Evolutionary conservation across 2,329 filamentous ascomycete species (phyloP).

Genomic region (Drechslera avenae): DNA sequence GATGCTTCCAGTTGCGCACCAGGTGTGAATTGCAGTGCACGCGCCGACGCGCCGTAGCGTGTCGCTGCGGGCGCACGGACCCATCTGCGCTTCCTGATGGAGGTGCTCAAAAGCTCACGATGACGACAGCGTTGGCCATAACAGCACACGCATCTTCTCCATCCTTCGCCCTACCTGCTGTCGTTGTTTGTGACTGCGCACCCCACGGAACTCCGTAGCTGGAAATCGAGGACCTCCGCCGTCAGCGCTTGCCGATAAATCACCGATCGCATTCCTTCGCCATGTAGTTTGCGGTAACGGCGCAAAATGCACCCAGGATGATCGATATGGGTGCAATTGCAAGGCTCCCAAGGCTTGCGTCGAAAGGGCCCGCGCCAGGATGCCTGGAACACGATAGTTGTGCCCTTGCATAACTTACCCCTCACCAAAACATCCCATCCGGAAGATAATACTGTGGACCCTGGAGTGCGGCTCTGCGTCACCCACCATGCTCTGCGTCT

Average conservation of each 20-base stretch:
- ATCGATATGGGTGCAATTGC: neutral
- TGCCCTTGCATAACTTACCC: conserved; percentile 15
- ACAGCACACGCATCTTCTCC: neutral
- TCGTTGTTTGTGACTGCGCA: no score
- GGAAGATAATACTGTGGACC: conserved; percentile 7
- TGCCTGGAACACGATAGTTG: conserved; percentile 6
- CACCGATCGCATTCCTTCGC: neutral
- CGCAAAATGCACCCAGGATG: neutral
- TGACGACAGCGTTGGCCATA: conserved; percentile 5
- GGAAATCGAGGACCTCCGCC: no score
- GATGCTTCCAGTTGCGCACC: no score
- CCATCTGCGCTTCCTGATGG: neutral
- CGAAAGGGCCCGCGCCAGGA: neutral
- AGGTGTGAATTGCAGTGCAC: conserved; percentile 11
- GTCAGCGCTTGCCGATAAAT: neutral
- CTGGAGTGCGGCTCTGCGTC: conserved; percentile 8
- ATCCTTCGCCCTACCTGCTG: no score
- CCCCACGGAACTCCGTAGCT: no score
- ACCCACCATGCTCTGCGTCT: neutral
- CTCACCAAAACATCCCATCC: conserved; percentile 4
- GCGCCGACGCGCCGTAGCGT: conserved; percentile 25
- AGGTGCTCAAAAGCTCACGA: conserved; percentile 4
- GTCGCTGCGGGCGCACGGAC: conserved; percentile 15
- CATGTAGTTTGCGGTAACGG: neutral
- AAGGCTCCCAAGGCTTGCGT: neutral